Conservation (phyloP, 148 eudicot species). For the Spergularia marina region DNA sequence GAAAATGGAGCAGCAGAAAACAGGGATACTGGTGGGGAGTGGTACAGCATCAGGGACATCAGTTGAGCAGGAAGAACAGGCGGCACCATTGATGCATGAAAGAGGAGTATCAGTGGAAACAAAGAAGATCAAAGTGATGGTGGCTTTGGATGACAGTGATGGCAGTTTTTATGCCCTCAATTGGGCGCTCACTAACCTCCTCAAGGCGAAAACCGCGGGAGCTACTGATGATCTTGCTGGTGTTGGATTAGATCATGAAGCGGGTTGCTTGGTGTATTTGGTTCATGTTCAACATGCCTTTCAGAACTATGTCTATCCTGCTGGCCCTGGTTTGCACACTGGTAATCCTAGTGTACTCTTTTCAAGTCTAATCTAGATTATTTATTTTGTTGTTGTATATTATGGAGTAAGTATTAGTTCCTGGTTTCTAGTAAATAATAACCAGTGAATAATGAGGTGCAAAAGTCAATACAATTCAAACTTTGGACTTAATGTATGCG, state of each 20-base stretch:
- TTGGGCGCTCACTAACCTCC: slow-evolving; percentile 31
- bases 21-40: slow-evolving; percentile 16
- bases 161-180: slow-evolving; percentile 39
- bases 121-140: slow-evolving; percentile 33
- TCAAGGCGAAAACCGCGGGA: background rate
- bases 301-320: slow-evolving; percentile 34
- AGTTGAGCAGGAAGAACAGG: slow-evolving; percentile 8
- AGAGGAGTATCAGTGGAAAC: background rate
- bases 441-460: too few relatives aligned
- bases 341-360: background rate
- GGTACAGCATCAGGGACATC: slow-evolving; percentile 11
- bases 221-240: too few relatives aligned
- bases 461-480: too few relatives aligned
- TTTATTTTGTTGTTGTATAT: too few relatives aligned
- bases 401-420: too few relatives aligned
- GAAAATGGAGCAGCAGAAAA: slow-evolving; percentile 7
- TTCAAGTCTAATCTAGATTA: background rate
- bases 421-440: too few relatives aligned
- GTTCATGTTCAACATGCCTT: slow-evolving; percentile 37
- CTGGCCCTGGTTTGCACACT: slow-evolving; percentile 37
- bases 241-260: background rate
- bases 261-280: slow-evolving; percentile 31
- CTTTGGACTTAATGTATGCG: too few relatives aligned
- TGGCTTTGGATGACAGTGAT: slow-evolving; percentile 36
- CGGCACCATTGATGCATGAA: background rate